These are phyloP conservation scores for Citeromyces hawaiiensis DNA, from an alignment of 1,139 yeast genomes.

Conservation along the genomic window DNA sequence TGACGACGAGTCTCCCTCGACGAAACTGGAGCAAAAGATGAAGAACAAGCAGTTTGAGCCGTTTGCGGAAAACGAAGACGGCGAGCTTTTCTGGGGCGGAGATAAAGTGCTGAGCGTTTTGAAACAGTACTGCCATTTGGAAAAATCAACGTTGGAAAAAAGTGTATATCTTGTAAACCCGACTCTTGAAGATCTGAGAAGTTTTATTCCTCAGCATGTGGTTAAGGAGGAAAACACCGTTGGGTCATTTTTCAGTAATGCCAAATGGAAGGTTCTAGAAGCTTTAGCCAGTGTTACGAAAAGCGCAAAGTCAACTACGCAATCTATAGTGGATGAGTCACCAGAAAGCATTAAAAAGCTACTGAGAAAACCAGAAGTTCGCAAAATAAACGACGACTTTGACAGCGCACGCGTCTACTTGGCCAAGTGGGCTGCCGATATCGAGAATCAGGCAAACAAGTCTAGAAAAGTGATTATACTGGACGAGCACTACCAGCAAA, in stretches of 20 bases:
- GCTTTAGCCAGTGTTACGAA: constrained; percentile 76
- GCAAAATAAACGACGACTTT: constrained; percentile 73
- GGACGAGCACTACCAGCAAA: constrained; percentile 43
- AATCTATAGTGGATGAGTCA: constrained; percentile 51
- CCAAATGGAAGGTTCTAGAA: constrained; percentile 80
- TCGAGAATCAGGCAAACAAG: constrained; percentile 83
- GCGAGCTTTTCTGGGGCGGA: constrained; percentile 79
- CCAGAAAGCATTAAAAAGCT: constrained; percentile 53
- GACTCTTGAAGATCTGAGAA: constrained; percentile 58
- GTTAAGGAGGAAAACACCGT: constrained; percentile 17
- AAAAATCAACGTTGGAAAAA: constrained; percentile 57
- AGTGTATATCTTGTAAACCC: constrained; percentile 73
- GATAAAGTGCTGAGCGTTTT: constrained; percentile 52
- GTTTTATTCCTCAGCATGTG: constrained; percentile 53
- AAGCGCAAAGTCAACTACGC: constrained; percentile 44
- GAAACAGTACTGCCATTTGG: constrained; percentile 41
- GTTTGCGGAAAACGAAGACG: constrained; percentile 38
- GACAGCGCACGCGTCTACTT: constrained; percentile 84
- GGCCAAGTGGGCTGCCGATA: constrained; percentile 96
- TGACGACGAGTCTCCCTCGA: constrained; percentile 75
- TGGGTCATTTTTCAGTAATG: constrained; percentile 40
- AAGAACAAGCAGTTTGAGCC: constrained; percentile 63
- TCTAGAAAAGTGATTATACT: constrained; percentile 47
- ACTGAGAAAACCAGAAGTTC: constrained; percentile 68
- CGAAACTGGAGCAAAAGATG: constrained; percentile 42